A percentile compares a stretch with the other conserved stretches of the same genome.
These are phyloP conservation scores for Mallotus repandus DNA, from an alignment of 441 rosid genomes.

Conservation along the genomic window DNA sequence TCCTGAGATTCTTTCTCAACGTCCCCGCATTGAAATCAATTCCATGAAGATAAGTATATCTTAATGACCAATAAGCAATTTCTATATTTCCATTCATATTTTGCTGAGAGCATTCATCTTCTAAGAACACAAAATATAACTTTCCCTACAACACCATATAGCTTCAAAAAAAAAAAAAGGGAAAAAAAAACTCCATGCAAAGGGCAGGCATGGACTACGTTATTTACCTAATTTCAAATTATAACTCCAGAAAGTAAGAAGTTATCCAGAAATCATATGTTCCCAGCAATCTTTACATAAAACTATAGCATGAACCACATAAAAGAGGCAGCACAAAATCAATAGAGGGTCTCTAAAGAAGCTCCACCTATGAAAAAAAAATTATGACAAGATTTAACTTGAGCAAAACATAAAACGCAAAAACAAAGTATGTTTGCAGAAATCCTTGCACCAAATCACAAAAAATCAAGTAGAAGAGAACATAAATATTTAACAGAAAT, in stretches of 20 bases:
- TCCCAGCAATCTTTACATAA: conserved; percentile 4
- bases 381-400: not conserved
- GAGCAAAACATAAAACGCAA: too few relatives aligned
- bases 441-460: not conserved
- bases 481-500: not conserved
- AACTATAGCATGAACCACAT: not conserved
- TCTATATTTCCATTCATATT: not conserved
- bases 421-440: not conserved
- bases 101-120: not conserved
- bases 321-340: not conserved
- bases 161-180: not conserved
- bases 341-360: conserved; percentile 5
- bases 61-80: not conserved
- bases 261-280: not conserved
- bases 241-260: not conserved
- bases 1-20: not conserved
- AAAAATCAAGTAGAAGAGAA: not conserved
- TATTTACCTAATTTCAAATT: not conserved
- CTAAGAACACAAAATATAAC: not conserved
- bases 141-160: not conserved
- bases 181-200: not conserved
- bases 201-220: not conserved
- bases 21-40: not conserved
- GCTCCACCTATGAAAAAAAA: not conserved
- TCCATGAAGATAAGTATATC: not conserved